Evolutionary conservation across 106 monocot genomes (phyloP).

Genomic region (Phalaenopsis aphrodite): DNA sequence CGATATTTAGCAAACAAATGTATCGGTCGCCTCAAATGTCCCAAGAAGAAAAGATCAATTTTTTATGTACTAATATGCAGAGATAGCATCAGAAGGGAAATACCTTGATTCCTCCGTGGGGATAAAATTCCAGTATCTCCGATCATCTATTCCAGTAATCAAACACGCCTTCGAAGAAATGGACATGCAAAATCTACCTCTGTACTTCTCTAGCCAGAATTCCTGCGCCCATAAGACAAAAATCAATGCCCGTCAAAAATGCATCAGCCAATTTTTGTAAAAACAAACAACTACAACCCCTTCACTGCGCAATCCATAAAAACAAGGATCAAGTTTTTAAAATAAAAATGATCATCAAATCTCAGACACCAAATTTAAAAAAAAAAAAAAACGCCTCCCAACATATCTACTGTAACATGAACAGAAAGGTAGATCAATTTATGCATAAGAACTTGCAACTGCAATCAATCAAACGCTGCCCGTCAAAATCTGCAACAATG

Average conservation of each 20-base stretch:
- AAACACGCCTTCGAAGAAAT: constrained; percentile 37
- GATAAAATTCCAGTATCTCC: constrained; percentile 57
- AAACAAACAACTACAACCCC: not conserved
- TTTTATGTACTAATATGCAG: not conserved
- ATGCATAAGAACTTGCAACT: not conserved
- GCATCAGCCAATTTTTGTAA: not conserved
- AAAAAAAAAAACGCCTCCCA: too few relatives aligned
- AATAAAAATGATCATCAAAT: too few relatives aligned
- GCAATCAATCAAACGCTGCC: not conserved
- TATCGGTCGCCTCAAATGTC: not conserved
- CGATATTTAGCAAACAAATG: not conserved
- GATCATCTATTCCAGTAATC: constrained; percentile 54
- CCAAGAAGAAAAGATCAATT: not conserved
- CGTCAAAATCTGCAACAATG: too few relatives aligned
- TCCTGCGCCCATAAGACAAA: constrained; percentile 21
- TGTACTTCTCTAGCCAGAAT: constrained; percentile 45
- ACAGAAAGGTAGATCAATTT: not conserved
- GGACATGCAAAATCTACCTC: constrained; percentile 25
- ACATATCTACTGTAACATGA: too few relatives aligned
- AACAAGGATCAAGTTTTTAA: too few relatives aligned
- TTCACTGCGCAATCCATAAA: not conserved
- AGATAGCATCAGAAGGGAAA: not conserved
- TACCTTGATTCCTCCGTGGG: constrained; percentile 52
- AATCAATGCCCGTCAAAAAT: not conserved
- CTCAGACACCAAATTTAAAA: too few relatives aligned